A percentile compares a stretch with the other conserved stretches of the same genome.
These are phyloP conservation scores for Cephalotrichum gorgonifer DNA, from an alignment of 2,329 filamentous ascomycete species.

Conservation along the genomic window DNA sequence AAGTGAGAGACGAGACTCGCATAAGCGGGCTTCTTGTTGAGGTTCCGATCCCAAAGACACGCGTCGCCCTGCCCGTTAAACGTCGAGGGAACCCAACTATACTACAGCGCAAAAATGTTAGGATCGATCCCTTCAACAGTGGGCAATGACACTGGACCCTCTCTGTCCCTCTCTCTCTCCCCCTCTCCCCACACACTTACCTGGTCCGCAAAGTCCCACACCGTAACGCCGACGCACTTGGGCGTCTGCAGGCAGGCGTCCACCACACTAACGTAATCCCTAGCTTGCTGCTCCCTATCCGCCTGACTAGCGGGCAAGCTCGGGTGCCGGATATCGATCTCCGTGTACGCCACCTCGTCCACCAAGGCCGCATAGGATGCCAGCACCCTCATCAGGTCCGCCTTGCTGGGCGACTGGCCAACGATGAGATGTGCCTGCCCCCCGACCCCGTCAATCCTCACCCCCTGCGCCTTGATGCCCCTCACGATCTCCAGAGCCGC, in stretches of 20 bases:
- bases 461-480: slow-evolving; percentile 32
- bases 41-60: slow-evolving; percentile 11
- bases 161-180: too few species aligned
- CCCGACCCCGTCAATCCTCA: slow-evolving; percentile 51
- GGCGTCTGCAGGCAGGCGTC: slow-evolving; percentile 17
- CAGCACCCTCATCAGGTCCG: slow-evolving; percentile 29
- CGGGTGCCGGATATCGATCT: slow-evolving; percentile 40
- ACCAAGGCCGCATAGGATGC: slow-evolving; percentile 29
- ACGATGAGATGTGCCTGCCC: slow-evolving; percentile 52
- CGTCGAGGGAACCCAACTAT: slow-evolving; percentile 5
- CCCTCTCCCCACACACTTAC: slow-evolving; percentile 1
- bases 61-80: slow-evolving; percentile 7
- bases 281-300: slow-evolving; percentile 30
- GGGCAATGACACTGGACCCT: too few species aligned
- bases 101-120: background rate
- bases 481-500: slow-evolving; percentile 32
- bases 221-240: slow-evolving; percentile 26
- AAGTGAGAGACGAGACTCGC: slow-evolving; percentile 1
- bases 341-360: slow-evolving; percentile 43
- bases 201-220: slow-evolving; percentile 26
- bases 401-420: slow-evolving; percentile 34
- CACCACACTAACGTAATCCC: slow-evolving; percentile 27
- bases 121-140: background rate
- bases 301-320: slow-evolving; percentile 27
- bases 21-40: slow-evolving; percentile 13